Evolutionary conservation across 176 grass and related monocot species (phyloP), one percentile per base, ranked within the genome.

Genomic region (Carex scoparia): DNA sequence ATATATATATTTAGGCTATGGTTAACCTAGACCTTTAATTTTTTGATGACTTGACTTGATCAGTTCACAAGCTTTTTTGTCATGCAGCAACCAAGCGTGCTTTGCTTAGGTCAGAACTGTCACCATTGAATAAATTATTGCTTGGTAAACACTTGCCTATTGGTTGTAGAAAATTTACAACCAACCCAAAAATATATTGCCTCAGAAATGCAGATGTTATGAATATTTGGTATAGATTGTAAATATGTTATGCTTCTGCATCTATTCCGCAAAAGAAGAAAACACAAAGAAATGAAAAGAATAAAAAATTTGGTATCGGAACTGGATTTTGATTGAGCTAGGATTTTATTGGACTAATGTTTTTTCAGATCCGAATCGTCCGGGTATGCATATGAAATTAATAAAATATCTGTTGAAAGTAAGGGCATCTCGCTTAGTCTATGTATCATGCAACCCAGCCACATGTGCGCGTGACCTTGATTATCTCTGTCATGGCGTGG

Each of bases 311-410:
- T 69, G 8, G 62, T 65, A 12, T 65, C 69, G n/a, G 7, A 72
- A 6, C 23, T 42, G 35, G 35, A 42, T 79, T 79, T 79, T 15
- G 7, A 55, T 3, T 13, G 19, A 10, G 40, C 18, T 14, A 27
- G 0, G n/a, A n/a, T 74, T 74, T 49, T 4, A 23, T n/a, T 57
- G 10, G 61, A 33, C 10, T 58, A 18, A 72, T 82, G 10, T 81
- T 84, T 88, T 27, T 93, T 81, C 96, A 99, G 96, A 99, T 95
- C 93, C 96, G 66, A 95, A 95, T 72, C 89, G 91, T 0, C 96
- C 96, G 0, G 96, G 96, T 42, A 94, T 99, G 96, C 96, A 95
- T 79, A 92, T 94, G 91, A 99, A 99, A 83, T 70, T 99, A 84
- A 99, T 95, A 81, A 95, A 89, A 87, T 95, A 94, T 92, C 81